phyloP scores from a whole-genome alignment of 2,329 filamentous ascomycete genomes.

The Curvularia verruculosa region DNA sequence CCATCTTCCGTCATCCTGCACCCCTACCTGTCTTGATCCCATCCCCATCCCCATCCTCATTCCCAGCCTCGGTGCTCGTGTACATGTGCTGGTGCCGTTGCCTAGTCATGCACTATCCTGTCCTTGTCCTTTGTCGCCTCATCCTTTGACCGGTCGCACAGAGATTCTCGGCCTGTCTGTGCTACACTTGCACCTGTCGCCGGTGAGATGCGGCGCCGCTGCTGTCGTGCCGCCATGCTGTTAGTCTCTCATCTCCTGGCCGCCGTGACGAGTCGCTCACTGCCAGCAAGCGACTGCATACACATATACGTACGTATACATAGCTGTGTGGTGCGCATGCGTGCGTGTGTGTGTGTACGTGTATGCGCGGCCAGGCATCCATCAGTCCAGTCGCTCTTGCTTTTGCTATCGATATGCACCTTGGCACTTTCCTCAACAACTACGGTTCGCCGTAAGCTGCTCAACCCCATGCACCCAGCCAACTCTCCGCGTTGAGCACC shows the following conservation, averaged over 20 bases:
- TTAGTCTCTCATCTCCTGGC: not conserved
- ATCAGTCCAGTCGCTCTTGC: not conserved
- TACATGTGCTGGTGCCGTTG: too few species aligned
- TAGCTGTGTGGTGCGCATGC: too few species aligned
- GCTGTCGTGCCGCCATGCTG: not conserved
- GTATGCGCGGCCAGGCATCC: constrained; percentile 7
- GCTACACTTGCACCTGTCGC: constrained; percentile 25
- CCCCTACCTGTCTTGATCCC: too few species aligned
- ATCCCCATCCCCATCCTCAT: too few species aligned
- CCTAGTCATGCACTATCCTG: not conserved
- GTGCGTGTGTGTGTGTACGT: too few species aligned
- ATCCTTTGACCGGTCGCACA: constrained; percentile 36
- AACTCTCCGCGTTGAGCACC: not conserved
- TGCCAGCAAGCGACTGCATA: constrained; percentile 8
- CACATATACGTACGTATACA: too few species aligned
- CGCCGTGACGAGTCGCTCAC: constrained; percentile 5
- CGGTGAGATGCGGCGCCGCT: constrained; percentile 26
- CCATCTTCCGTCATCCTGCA: not conserved
- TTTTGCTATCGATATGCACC: constrained; percentile 6
- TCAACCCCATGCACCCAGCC: not conserved
- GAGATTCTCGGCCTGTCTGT: constrained; percentile 24
- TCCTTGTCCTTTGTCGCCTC: constrained; percentile 9
- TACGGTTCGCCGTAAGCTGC: not conserved
- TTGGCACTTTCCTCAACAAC: constrained; percentile 1
- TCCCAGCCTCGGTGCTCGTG: too few species aligned